Evolutionary conservation across 2,329 filamentous ascomycete species (phyloP).

Genomic region (Fusarium sp.): DNA sequence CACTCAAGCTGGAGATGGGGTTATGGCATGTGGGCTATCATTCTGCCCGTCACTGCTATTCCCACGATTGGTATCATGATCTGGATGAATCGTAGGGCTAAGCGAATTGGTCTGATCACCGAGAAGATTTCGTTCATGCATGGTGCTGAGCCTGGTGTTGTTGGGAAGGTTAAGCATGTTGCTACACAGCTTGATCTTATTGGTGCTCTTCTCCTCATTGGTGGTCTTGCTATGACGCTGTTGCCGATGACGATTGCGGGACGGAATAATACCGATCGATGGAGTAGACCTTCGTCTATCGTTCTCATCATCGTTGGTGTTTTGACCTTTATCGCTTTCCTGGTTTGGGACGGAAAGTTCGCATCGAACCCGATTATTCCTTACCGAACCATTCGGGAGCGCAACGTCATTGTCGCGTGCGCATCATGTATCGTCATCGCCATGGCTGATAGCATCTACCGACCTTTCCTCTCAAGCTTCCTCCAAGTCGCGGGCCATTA

Average conservation of each 20-base stretch:
- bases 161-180: constrained; percentile 9
- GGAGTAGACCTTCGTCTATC: constrained; percentile 24
- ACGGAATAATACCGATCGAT: constrained; percentile 24
- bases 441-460: constrained; percentile 32
- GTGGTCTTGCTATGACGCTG: constrained; percentile 27
- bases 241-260: constrained; percentile 30
- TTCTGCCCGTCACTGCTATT: constrained; percentile 10
- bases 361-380: constrained; percentile 26
- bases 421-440: constrained; percentile 23
- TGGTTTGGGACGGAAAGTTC: constrained; percentile 25
- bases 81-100: constrained; percentile 23
- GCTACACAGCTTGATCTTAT: constrained; percentile 11
- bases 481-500: constrained; percentile 23
- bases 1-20: constrained; percentile 30
- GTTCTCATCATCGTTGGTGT: constrained; percentile 21
- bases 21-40: constrained; percentile 28
- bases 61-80: constrained; percentile 30
- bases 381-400: constrained; percentile 26
- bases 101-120: background rate
- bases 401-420: constrained; percentile 30
- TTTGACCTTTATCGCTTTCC: constrained; percentile 8
- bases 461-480: constrained; percentile 26
- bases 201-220: constrained; percentile 23
- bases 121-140: constrained; percentile 13
- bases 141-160: background rate